phyloP scores from a whole-genome alignment of 345 rosid genomes.

The Dipteronia sinensis region DNA sequence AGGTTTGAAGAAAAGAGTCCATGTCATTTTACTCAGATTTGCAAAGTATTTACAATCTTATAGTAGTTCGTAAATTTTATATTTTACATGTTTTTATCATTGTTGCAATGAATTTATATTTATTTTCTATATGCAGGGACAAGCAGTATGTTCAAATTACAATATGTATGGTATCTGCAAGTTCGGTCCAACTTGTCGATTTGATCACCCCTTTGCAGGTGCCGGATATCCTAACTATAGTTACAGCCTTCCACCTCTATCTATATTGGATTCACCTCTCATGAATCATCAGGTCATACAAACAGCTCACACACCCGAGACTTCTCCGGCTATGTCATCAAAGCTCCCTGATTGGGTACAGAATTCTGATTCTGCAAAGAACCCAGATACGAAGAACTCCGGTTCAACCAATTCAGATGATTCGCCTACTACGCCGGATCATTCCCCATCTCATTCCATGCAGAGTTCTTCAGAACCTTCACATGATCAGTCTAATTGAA shows the following conservation, averaged over 20 bases:
- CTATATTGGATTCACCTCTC: conserved; percentile 44
- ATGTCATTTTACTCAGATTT: background rate
- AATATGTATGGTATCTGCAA: conserved; percentile 66
- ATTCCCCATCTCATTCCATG: conserved; percentile 37
- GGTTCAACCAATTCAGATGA: conserved; percentile 38
- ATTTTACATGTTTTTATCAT: background rate
- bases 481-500: conserved; percentile 31
- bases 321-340: conserved; percentile 26
- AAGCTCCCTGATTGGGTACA: conserved; percentile 36
- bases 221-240: conserved; percentile 40
- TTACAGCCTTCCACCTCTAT: conserved; percentile 43
- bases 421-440: conserved; percentile 26
- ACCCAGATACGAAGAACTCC: conserved; percentile 27
- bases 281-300: conserved; percentile 40
- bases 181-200: conserved; percentile 71
- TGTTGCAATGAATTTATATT: conserved; percentile 1
- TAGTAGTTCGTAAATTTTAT: background rate
- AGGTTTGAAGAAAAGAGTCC: background rate
- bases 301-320: conserved; percentile 34
- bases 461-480: conserved; percentile 40
- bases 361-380: conserved; percentile 31
- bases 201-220: conserved; percentile 61
- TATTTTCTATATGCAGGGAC: conserved; percentile 55
- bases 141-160: conserved; percentile 65
- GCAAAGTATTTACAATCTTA: background rate